Evolutionary conservation across 2,329 filamentous ascomycete species (phyloP), one percentile per base, ranked within the genome.

Genomic region (Drechslerella dactyloides): DNA sequence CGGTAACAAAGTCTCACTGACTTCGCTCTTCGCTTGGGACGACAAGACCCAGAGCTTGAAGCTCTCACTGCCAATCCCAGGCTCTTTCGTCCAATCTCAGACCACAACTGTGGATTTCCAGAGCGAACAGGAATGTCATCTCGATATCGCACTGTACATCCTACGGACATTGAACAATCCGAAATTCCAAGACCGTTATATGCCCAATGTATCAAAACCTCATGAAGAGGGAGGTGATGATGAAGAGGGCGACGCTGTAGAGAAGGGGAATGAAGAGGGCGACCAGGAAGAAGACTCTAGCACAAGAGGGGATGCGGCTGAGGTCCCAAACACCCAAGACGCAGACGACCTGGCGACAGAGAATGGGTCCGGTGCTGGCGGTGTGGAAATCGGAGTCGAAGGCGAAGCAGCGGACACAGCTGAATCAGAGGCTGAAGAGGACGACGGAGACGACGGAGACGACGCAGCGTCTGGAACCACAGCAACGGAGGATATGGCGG

Each of bases 11-110:
- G 56, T 65, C 10, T 61, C 60, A 1, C 17, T 72, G 8, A 60
- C 55, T 17, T 72, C 68, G 6, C 21, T 72, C 11, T 72, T 72
- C 21, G 52, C 68, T 23, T 72, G 68, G 68, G 68, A 72, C 23
- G 60, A 72, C 8, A 65, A 72, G 24, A 44, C 52, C 11, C 60
- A 72, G 50, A 65, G 44, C 19, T n/a, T 60, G 23, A 58, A 54
- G 8, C 60, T 72, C 46, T 60, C 68, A 8, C 51, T 72, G 54
- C 68, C 68, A 24, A 65, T 72, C 30, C 68, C 68, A 0, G 56
- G 21, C 10, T 63, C 60, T 21, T 15, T 70, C 21, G 44, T 70
- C 11, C 66, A 70, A 11, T 59, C 66, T 8, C 50, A 23, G n/a
- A 64, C 58, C 59, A 56, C 42, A 5, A 33, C 44, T 35, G 66